Evolutionary conservation across 805 yeast species (phyloP).

Genomic region (Maudiozyma barnettii): DNA sequence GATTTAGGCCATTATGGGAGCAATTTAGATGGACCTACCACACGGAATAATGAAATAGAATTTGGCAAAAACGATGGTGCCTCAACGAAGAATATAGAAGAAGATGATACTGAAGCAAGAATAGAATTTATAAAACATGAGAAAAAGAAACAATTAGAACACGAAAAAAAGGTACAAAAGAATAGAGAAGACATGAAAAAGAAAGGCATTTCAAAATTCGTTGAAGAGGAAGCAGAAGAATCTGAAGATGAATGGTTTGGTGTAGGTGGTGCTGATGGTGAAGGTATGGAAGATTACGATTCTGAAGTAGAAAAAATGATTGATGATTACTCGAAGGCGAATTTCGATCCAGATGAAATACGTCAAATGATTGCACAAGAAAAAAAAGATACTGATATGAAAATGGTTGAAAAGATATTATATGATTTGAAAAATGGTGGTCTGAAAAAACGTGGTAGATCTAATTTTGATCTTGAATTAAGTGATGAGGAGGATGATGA

Average conservation of each 20-base stretch:
- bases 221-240: constrained; percentile 80
- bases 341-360: constrained; percentile 48
- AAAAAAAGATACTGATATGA: constrained; percentile 51
- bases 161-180: constrained; percentile 15
- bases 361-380: constrained; percentile 50
- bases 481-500: constrained; percentile 64
- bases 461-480: constrained; percentile 50
- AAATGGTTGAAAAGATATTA: constrained; percentile 54
- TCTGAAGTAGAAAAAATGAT: constrained; percentile 73
- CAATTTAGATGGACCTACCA: constrained; percentile 8
- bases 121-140: constrained; percentile 13
- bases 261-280: constrained; percentile 63
- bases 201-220: constrained; percentile 47
- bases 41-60: neutral
- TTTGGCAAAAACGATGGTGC: neutral
- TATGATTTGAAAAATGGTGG: constrained; percentile 68
- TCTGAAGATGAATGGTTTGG: constrained; percentile 87
- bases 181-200: constrained; percentile 45
- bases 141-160: constrained; percentile 12
- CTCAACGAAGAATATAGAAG: constrained; percentile 3
- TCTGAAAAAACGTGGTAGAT: constrained; percentile 48
- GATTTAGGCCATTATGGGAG: constrained; percentile 25
- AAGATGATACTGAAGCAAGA: constrained; percentile 5
- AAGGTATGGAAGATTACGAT: constrained; percentile 42
- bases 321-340: constrained; percentile 55